Base-by-base conservation (phyloP, 768 basidiomycete species). In the Agaricus subrufescens region DNA sequence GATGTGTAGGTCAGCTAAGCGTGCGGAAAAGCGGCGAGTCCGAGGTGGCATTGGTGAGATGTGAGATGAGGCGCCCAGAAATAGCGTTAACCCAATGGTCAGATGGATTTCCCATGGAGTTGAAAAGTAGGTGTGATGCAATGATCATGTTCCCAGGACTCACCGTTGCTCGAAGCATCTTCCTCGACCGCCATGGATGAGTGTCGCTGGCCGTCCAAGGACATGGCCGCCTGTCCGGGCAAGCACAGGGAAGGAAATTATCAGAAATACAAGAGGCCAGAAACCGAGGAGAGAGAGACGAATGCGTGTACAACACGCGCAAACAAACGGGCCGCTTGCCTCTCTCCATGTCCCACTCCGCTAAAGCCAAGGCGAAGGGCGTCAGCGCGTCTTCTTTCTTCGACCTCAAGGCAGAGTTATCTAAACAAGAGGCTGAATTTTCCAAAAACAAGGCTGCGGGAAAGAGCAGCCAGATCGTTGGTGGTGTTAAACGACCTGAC, bases 321-420 rank as follows among this genome's bases (percentile, higher is more conserved):
- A 23, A 37, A 40, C 11, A 30, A 15, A 37, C 34, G 23, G 25
- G 23, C 30, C 26, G 8, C 29, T 8, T 46, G 44, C 25, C 23
- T 34, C 45, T 52, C 37, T 15, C 46, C 23, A 78, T 81, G 80
- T 71, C 76, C 10, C 78, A 83, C 37, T 69, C 74, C 4, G 78
- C 74, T 67, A 88, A 86, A 67, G 77, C 83, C 0, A 87, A 81
- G 65, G 84, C 83, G 14, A 81, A 84, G 38, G 87, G 87, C 7
- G 77, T 90, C 64, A 88, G 83, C 58, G 77, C 86, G 3, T 80
- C 78, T 56, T 90, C 91, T 0, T 89, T 92, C 67, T 81, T 91
- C n/a, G 89, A 92, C 63, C 82, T 94, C 43, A 89, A 87, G 59
- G 85, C 87, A 15, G 85, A 87, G 59, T 76, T 90, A 31, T 69